Evolutionary conservation across 2,329 filamentous ascomycete species (phyloP).

Genomic region (Stenocarpella maydis): DNA sequence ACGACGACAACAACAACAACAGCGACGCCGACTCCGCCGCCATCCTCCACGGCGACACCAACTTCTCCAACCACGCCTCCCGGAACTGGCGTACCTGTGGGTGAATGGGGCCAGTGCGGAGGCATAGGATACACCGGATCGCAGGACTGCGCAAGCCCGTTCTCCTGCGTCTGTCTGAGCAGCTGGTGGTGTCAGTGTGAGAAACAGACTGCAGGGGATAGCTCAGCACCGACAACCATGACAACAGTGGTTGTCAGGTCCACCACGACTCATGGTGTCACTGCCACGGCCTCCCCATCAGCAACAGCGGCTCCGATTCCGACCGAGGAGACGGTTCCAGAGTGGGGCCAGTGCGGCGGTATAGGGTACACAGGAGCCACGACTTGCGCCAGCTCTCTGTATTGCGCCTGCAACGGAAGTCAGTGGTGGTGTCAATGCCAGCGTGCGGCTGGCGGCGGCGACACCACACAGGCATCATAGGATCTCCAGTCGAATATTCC

Average conservation of each 20-base stretch:
- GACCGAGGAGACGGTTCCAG: conserved; percentile 38
- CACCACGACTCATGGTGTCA: conserved; percentile 6
- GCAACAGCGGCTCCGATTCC: conserved; percentile 26
- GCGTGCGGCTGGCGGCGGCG: neutral
- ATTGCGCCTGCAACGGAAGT: conserved; percentile 40
- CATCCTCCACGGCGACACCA: neutral
- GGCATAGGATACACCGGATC: conserved; percentile 45
- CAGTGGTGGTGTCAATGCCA: conserved; percentile 47
- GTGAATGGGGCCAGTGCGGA: conserved; percentile 49
- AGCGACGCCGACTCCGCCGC: conserved; percentile 1
- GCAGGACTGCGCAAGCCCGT: conserved; percentile 45
- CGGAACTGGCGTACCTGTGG: conserved; percentile 37
- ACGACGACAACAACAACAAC: conserved; percentile 8
- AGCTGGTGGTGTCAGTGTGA: conserved; percentile 47
- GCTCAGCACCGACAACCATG: conserved; percentile 24
- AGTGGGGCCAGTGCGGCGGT: conserved; percentile 50
- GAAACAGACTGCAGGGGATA: conserved; percentile 19
- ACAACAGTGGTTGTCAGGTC: neutral
- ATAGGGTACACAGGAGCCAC: conserved; percentile 46
- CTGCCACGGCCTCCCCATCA: neutral
- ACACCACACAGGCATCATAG: no score
- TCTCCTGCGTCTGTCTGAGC: conserved; percentile 41
- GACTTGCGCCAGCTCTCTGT: conserved; percentile 44
- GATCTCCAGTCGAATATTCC: neutral
- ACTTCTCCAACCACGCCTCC: conserved; percentile 27